Evolutionary conservation across 2,329 filamentous ascomycete species (phyloP), one percentile per base, ranked within the genome.

Genomic region (Aquanectria penicillioides): DNA sequence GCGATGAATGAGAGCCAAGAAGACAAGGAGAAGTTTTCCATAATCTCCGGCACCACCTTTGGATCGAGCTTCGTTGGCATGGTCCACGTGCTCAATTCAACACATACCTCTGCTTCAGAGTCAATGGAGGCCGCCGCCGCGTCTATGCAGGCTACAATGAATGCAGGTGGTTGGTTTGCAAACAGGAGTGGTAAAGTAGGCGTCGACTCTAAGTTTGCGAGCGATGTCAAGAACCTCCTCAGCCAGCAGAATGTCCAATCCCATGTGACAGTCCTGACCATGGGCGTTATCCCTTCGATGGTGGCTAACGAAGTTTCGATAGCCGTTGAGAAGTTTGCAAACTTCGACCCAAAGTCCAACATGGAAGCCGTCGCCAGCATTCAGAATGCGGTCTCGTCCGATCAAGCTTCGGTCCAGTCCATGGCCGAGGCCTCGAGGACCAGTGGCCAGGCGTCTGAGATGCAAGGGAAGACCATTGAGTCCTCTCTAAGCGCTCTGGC

Each of bases 211-310:
- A 46, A 29, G 2, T 55, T 67, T 12, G 31, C 48, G 34, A 60
- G 18, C 18, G 36, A 64, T 6, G 31, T 66, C 0, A 67, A 66
- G 53, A 64, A 54, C 41, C 36, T 64, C 1, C 59, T 67, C 20
- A 57, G 59, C 18, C 29, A 41, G 34, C 54, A 67, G 31, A 67
- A 66, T 7, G 37, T 64, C 17, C 18, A 36, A 6, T 63, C 61
- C 2, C 56, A 64, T 2, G 57, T 60, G 3, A 56, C 48, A 3
- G 10, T 67, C 6, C 8, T 64, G 1, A 29, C 36, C 2, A 63
- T 66, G 58, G 65, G 59, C 3, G 40, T 37, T 0, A 36, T 50
- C 2, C 52, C 44, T 0, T 52, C 56, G 0, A 49, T 58, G 3
- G 44, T 37, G 15, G 52, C 59, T 11, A 60, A 47, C 47, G 47